phyloP scores from a whole-genome alignment of 768 basidiomycete species.

The Trametopsis cervina region DNA sequence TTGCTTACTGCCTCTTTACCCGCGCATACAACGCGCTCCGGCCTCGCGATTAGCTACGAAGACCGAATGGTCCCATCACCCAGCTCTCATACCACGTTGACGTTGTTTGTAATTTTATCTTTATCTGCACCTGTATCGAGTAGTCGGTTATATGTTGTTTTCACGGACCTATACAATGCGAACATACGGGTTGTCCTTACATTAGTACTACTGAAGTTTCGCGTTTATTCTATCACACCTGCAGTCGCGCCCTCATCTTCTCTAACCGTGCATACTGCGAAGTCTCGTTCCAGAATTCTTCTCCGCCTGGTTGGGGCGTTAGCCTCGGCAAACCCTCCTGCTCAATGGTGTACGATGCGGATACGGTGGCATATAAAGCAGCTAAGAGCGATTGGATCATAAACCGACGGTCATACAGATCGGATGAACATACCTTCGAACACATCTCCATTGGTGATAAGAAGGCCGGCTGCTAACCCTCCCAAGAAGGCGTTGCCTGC shows the following conservation, averaged over 20 bases:
- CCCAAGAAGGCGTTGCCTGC: slow-evolving; percentile 91
- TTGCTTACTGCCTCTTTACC: too few species aligned
- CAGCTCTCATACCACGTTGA: neutral
- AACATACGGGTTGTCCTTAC: too few species aligned
- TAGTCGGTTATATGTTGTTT: too few species aligned
- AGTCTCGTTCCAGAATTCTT: slow-evolving; percentile 66
- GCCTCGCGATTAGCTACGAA: too few species aligned
- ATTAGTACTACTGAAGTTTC: too few species aligned
- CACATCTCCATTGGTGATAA: slow-evolving; percentile 48
- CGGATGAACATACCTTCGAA: slow-evolving; percentile 45
- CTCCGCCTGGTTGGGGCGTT: slow-evolving; percentile 19
- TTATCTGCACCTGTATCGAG: neutral
- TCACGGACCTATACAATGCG: too few species aligned
- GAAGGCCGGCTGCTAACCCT: slow-evolving; percentile 71
- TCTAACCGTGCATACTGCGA: slow-evolving; percentile 50
- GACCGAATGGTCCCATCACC: too few species aligned
- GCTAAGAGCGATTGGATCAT: slow-evolving; percentile 34
- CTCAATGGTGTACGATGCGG: slow-evolving; percentile 79
- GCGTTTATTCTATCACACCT: too few species aligned
- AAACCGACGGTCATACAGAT: slow-evolving; percentile 5
- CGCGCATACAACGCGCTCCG: too few species aligned
- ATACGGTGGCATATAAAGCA: slow-evolving; percentile 65
- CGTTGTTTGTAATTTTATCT: neutral
- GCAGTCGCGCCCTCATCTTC: slow-evolving; percentile 19
- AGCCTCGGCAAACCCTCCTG: slow-evolving; percentile 68